Conservation (phyloP, 2,329 filamentous ascomycete genomes). For the Drechslera avenae region DNA sequence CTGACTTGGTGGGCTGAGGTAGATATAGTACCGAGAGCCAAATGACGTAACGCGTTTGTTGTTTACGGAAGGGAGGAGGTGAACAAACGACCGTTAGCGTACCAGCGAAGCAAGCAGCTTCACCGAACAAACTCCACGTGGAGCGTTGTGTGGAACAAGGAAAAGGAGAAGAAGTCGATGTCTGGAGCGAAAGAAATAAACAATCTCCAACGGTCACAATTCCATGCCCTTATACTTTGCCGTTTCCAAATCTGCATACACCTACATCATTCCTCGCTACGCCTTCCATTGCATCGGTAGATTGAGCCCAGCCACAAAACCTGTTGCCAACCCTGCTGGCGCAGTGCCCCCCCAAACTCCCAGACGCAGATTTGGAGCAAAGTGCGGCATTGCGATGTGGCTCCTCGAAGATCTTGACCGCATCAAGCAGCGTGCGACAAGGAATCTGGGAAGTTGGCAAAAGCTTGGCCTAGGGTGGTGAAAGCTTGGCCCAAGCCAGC, state of each 20-base stretch:
- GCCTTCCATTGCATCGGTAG: constrained; percentile 16
- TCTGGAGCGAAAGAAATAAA: neutral
- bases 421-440: constrained; percentile 13
- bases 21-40: constrained; percentile 1
- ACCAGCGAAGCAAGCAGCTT: constrained; percentile 2
- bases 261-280: constrained; percentile 25
- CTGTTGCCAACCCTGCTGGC: constrained; percentile 28
- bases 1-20: constrained; percentile 1
- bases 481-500: constrained; percentile 25
- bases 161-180: neutral
- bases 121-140: neutral
- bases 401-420: constrained; percentile 10
- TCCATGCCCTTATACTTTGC: constrained; percentile 2
- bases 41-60: constrained; percentile 11
- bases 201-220: neutral
- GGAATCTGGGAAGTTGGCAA: constrained; percentile 26
- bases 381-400: constrained; percentile 11
- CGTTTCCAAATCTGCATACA: neutral
- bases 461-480: constrained; percentile 23
- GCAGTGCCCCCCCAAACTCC: neutral
- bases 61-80: neutral
- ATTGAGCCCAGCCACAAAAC: constrained; percentile 37
- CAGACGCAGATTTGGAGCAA: neutral
- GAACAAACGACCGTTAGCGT: constrained; percentile 4
- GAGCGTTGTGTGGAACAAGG: neutral